Evolutionary conservation across 2,329 filamentous ascomycete genomes (phyloP), one percentile per base, ranked within the genome.

Genomic region (Ploettnerulaceae sp.): DNA sequence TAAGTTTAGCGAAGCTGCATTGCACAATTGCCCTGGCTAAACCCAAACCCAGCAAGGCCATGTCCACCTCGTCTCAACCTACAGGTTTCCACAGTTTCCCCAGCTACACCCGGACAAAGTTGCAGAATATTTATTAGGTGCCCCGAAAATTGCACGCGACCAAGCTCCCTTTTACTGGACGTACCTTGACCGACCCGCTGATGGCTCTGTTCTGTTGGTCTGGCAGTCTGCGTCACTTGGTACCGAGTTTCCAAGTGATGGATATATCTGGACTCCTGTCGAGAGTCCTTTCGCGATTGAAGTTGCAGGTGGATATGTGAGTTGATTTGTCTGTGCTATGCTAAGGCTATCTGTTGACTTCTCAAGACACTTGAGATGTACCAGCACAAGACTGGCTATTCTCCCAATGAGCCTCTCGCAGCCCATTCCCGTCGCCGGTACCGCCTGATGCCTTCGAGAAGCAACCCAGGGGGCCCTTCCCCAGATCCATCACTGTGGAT

Each of bases 161-260:
- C 75, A 82, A 54, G 84, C 89, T 38, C 81, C 91, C 2, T 90
- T 98, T 75, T 87, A 84, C 68, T 98, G 91, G 91, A 90, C 86
- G 35, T 95, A 91, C 66, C 79, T 97, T 47, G 82, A 93, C 59
- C 78, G 81, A 43, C 91, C 91, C 8, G 76, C 76, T 42, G 88
- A 95, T 67, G 89, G 89, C 46, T 84, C 83, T 7, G 77, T 95
- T 34, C 79, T 93, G 63, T 74, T 97, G 53, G 85, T 86, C 42
- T 97, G 91, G 91, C 89, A 96, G 65, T 86, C 91, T 2, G 72
- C 85, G 42, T 82, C 82, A 48, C 67, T 86, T 45, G 80, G 79
- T 3, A 81, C 77, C 1, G 84, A 82, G 59, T 95, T 90, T 63
- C 83, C 91, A 7, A 95, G 86, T 26, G 91, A 98, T 70, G 93